Evolutionary conservation across 2,329 filamentous ascomycete genomes (phyloP), one percentile per base, ranked within the genome.

Genomic region (Clonostachys chloroleuca): DNA sequence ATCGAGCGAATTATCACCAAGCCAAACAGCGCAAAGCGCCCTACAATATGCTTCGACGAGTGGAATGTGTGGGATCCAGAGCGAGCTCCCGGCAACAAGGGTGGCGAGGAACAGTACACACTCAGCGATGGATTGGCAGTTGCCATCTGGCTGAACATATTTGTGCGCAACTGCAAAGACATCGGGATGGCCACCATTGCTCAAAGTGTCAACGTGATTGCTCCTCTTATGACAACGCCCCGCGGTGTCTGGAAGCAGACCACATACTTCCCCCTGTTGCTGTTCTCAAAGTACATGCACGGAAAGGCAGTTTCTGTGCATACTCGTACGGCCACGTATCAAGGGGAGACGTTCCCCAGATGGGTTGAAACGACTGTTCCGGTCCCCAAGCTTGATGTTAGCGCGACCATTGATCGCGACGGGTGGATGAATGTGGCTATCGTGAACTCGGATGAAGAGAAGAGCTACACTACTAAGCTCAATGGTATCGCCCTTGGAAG

Each of bases 51-150:
- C 71, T 91, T 91, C 60, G 87, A 92, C 61, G 87, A 91, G 65
- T 91, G 87, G 87, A 92, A 91, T 60, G 86, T 91, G 9, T 92
- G 87, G 87, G 86, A 89, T 56, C 84, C 86, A 1, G 71, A 75
- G 45, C 79, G 86, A 8, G 86, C 87, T 0, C 84, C 84, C 0
- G 87, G 87, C 14, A 81, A 86, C 55, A 62, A 78, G 50, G 87
- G 87, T n/a, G 87, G 84, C 6, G 87, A 91, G 65, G 86, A 91
- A 60, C 70, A 66, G 56, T 89, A 91, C 67, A 89, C 83, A 0
- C 75, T 91, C 7, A 88, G 84, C 0, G 87, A 91, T 54, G 86
- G 85, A 2, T 72, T 91, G 14, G 87, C 86, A 13, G 86, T 91
- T 1, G 79, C 78, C 4, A 76, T 87, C n/a, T 91, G 84, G 79